These are phyloP conservation scores for Clitocybe nebularis DNA, from an alignment of 1,284 basidiomycete genomes.

Conservation along the genomic window DNA sequence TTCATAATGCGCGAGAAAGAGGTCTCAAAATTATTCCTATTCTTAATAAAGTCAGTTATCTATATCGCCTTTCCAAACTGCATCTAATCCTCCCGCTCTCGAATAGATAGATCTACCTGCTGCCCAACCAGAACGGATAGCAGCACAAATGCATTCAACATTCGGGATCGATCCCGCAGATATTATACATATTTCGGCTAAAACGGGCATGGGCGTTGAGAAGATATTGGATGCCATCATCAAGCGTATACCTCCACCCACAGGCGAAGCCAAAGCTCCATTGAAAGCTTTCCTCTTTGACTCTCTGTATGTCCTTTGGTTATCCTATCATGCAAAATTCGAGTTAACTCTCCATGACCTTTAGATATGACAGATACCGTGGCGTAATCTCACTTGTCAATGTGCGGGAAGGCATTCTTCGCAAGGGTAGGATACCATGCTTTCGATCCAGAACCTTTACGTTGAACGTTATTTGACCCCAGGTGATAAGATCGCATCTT, in stretches of 20 bases:
- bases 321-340: too few species aligned
- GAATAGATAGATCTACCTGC: constrained; percentile 83
- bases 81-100: constrained; percentile 5
- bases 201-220: constrained; percentile 84
- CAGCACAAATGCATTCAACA: constrained; percentile 76
- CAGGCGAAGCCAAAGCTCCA: constrained; percentile 45
- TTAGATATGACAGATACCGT: constrained; percentile 94
- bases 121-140: constrained; percentile 77
- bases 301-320: constrained; percentile 62
- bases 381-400: constrained; percentile 94
- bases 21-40: constrained; percentile 88
- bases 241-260: constrained; percentile 77
- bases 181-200: constrained; percentile 84
- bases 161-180: constrained; percentile 75
- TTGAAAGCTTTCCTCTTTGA: constrained; percentile 92
- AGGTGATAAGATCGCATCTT: constrained; percentile 90
- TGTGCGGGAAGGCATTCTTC: constrained; percentile 64
- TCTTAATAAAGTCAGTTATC: constrained; percentile 77
- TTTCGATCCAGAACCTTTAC: too few species aligned
- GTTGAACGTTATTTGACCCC: constrained; percentile 8
- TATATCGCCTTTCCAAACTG: neutral
- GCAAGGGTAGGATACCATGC: constrained; percentile 49
- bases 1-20: constrained; percentile 82
- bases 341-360: too few species aligned
- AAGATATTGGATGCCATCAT: constrained; percentile 79